These are phyloP conservation scores for Penicillium sp. DNA, from an alignment of 2,329 filamentous ascomycete genomes.

Conservation along the genomic window DNA sequence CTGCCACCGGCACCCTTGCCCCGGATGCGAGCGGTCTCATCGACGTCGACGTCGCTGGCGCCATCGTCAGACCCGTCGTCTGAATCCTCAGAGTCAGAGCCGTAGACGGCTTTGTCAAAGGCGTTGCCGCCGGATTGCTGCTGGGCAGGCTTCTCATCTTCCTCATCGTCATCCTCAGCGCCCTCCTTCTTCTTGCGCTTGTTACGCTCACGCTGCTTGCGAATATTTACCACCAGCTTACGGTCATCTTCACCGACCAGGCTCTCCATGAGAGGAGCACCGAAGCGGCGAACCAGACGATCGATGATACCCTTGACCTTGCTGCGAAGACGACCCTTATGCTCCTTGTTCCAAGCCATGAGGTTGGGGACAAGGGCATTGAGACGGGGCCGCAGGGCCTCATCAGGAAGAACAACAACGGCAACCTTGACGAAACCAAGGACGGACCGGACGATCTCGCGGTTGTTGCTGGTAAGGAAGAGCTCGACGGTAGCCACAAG, in stretches of 20 bases:
- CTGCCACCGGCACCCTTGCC: slow-evolving; percentile 46
- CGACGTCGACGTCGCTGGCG: slow-evolving; percentile 44
- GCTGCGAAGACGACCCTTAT: slow-evolving; percentile 93
- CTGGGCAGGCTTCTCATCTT: slow-evolving; percentile 49
- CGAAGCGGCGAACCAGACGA: slow-evolving; percentile 87
- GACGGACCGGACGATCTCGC: slow-evolving; percentile 92
- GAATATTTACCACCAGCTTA: slow-evolving; percentile 90
- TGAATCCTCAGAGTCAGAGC: slow-evolving; percentile 53
- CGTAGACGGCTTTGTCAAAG: slow-evolving; percentile 94
- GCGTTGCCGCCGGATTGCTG: slow-evolving; percentile 77
- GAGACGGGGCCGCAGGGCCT: slow-evolving; percentile 75
- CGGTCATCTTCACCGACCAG: slow-evolving; percentile 80
- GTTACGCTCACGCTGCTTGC: slow-evolving; percentile 86
- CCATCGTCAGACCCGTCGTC: slow-evolving; percentile 64
- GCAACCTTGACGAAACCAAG: slow-evolving; percentile 97
- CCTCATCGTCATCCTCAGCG: slow-evolving; percentile 55
- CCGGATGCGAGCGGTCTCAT: slow-evolving; percentile 34
- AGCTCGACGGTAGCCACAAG: slow-evolving; percentile 93
- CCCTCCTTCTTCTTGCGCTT: slow-evolving; percentile 82
- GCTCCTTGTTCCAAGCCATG: slow-evolving; percentile 95
- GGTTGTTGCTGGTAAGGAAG: slow-evolving; percentile 93
- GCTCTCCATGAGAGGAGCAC: slow-evolving; percentile 74
- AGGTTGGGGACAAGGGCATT: slow-evolving; percentile 79
- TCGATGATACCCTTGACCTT: slow-evolving; percentile 99
- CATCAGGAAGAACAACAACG: slow-evolving; percentile 77